Evolutionary conservation across 2,329 filamentous ascomycete species (phyloP).

Genomic region (Pyrenophora seminiperda): DNA sequence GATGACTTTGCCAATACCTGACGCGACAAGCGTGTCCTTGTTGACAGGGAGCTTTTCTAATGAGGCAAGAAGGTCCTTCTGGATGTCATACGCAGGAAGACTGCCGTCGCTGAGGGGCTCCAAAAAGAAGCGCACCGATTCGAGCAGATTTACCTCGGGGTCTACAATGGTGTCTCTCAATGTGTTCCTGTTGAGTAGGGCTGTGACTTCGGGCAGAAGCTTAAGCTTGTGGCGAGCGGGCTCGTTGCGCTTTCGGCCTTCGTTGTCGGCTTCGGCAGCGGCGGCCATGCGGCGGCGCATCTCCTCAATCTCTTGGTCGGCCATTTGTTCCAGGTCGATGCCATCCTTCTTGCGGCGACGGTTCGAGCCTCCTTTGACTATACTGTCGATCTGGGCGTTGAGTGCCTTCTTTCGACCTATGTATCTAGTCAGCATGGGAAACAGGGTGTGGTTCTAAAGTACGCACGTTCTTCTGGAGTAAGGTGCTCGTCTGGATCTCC

Average conservation of each 20-base stretch:
- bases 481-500: slow-evolving; percentile 77
- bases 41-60: slow-evolving; percentile 82
- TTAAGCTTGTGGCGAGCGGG: slow-evolving; percentile 92
- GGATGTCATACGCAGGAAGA: slow-evolving; percentile 94
- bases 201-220: slow-evolving; percentile 87
- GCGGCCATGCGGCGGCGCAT: slow-evolving; percentile 90
- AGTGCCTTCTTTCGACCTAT: slow-evolving; percentile 76
- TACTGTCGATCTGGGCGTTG: slow-evolving; percentile 84
- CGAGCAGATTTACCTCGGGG: slow-evolving; percentile 91
- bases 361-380: slow-evolving; percentile 80
- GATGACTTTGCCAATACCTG: slow-evolving; percentile 93
- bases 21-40: slow-evolving; percentile 87
- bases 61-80: slow-evolving; percentile 87
- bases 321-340: slow-evolving; percentile 87
- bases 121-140: slow-evolving; percentile 95
- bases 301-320: slow-evolving; percentile 85
- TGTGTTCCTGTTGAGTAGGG: slow-evolving; percentile 86
- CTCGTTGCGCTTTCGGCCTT: slow-evolving; percentile 75
- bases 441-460: neutral
- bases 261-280: slow-evolving; percentile 84
- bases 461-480: slow-evolving; percentile 79
- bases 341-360: slow-evolving; percentile 80
- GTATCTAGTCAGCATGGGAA: slow-evolving; percentile 18
- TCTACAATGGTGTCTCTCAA: slow-evolving; percentile 85
- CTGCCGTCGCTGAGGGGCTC: slow-evolving; percentile 94